Conservation (phyloP, 306 rosid genomes). For the Casuarina glauca region DNA sequence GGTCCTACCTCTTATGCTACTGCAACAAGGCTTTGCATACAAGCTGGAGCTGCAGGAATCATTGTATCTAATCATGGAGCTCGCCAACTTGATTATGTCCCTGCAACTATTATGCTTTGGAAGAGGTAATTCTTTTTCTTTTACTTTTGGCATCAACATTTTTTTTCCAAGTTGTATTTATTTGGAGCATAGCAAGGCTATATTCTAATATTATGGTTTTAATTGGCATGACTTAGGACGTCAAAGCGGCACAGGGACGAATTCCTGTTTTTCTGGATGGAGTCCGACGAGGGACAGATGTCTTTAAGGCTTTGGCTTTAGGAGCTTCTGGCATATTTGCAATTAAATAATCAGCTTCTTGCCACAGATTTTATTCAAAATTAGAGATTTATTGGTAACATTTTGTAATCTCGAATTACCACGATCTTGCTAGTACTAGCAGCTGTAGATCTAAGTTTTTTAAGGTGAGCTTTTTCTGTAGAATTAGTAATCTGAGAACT, state of each 20-base stretch:
- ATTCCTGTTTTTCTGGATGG: slow-evolving; percentile 96
- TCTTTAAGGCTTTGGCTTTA: slow-evolving; percentile 94
- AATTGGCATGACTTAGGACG: slow-evolving; percentile 52
- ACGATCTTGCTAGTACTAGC: neutral
- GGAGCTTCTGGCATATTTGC: slow-evolving; percentile 98
- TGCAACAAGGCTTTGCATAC: slow-evolving; percentile 80
- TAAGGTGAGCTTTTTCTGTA: neutral
- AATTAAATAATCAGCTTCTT: slow-evolving; percentile 29
- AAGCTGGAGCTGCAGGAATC: slow-evolving; percentile 92
- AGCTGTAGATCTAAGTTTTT: neutral
- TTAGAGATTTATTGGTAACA: neutral
- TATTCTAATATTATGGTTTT: slow-evolving; percentile 1
- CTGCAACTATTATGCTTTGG: slow-evolving; percentile 90
- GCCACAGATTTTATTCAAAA: neutral
- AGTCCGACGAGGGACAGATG: slow-evolving; percentile 96
- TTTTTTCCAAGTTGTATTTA: neutral
- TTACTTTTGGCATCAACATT: neutral
- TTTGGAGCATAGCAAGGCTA: neutral
- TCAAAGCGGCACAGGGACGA: slow-evolving; percentile 86
- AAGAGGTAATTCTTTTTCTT: slow-evolving; percentile 57
- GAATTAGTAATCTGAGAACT: neutral
- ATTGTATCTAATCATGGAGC: slow-evolving; percentile 99
- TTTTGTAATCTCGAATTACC: neutral
- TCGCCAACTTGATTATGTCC: slow-evolving; percentile 93
- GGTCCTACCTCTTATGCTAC: neutral